phyloP scores from a whole-genome alignment of 2,329 filamentous ascomycete genomes.

The Colletotrichum sansevieriae region DNA sequence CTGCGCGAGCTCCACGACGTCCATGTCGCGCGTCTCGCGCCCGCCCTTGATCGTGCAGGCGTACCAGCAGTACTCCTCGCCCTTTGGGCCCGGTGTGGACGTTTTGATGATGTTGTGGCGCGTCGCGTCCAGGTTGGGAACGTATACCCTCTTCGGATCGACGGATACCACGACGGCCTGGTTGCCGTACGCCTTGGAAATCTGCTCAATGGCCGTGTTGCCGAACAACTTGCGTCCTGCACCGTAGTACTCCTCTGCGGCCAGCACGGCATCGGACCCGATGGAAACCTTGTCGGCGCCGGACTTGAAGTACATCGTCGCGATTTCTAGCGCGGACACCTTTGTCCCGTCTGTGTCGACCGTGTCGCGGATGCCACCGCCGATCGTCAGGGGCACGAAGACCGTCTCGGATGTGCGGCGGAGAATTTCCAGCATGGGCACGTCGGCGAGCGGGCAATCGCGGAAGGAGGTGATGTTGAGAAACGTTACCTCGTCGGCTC shows the following conservation, averaged over 20 bases:
- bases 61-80: conserved; percentile 92
- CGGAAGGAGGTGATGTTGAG: conserved; percentile 98
- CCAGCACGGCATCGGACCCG: conserved; percentile 92
- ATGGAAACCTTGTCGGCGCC: conserved; percentile 98
- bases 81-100: conserved; percentile 75
- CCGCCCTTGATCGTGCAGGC: conserved; percentile 97
- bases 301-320: conserved; percentile 96
- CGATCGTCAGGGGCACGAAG: conserved; percentile 95
- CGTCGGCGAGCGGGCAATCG: conserved; percentile 90
- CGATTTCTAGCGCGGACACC: conserved; percentile 92
- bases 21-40: conserved; percentile 91
- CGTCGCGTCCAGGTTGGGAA: conserved; percentile 76
- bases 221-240: conserved; percentile 78
- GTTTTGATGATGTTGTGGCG: conserved; percentile 83
- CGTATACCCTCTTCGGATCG: conserved; percentile 92
- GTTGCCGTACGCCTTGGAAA: conserved; percentile 92
- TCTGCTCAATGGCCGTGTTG: conserved; percentile 93
- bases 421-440: conserved; percentile 96
- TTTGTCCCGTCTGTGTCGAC: conserved; percentile 88
- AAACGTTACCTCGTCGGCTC: conserved; percentile 96
- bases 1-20: conserved; percentile 87
- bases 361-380: conserved; percentile 94
- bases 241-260: conserved; percentile 90
- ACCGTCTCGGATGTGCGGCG: conserved; percentile 88
- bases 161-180: conserved; percentile 97